Percentiles rank a stretch among this genome's conserved stretches.
Conservation (phyloP, 2,329 filamentous ascomycete species). For the Colletotrichum sp. region DNA sequence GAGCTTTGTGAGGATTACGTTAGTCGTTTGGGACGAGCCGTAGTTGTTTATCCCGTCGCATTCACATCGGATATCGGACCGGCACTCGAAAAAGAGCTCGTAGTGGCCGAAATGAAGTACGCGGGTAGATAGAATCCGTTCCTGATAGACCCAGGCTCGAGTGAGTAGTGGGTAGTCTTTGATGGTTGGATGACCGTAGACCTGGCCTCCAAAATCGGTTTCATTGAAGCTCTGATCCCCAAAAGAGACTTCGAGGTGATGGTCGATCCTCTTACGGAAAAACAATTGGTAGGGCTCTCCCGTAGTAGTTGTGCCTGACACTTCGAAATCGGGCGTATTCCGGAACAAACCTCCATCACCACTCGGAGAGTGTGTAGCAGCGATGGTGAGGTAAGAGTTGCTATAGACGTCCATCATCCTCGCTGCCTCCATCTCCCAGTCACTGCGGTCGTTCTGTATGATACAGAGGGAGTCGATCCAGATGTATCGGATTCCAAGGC, state of each 20-base stretch:
- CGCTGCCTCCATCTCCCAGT: slow-evolving; percentile 18
- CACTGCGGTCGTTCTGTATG: slow-evolving; percentile 18
- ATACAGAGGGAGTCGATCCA: slow-evolving; percentile 25
- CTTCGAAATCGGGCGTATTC: not conserved
- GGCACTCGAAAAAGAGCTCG: slow-evolving; percentile 4
- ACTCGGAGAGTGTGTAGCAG: not conserved
- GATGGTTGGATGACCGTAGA: not conserved
- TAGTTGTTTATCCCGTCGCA: not conserved
- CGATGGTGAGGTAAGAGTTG: slow-evolving; percentile 1
- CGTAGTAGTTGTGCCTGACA: not conserved
- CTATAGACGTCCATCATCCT: slow-evolving; percentile 9
- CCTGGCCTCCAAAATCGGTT: not conserved
- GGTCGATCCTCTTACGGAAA: not conserved
- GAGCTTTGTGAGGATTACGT: not conserved
- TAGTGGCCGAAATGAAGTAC: slow-evolving; percentile 26
- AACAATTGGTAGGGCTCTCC: not conserved
- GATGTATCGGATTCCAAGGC: slow-evolving; percentile 18
- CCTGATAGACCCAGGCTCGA: slow-evolving; percentile 32
- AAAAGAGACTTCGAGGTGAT: not conserved
- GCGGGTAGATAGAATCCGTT: slow-evolving; percentile 27
- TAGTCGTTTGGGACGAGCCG: not conserved
- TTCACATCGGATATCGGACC: not conserved
- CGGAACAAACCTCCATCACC: not conserved
- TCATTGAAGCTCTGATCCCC: not conserved
- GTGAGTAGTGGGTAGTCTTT: not conserved